Base-by-base conservation (phyloP, 495 filamentous ascomycete species). In the Cenococcum geophilum region DNA sequence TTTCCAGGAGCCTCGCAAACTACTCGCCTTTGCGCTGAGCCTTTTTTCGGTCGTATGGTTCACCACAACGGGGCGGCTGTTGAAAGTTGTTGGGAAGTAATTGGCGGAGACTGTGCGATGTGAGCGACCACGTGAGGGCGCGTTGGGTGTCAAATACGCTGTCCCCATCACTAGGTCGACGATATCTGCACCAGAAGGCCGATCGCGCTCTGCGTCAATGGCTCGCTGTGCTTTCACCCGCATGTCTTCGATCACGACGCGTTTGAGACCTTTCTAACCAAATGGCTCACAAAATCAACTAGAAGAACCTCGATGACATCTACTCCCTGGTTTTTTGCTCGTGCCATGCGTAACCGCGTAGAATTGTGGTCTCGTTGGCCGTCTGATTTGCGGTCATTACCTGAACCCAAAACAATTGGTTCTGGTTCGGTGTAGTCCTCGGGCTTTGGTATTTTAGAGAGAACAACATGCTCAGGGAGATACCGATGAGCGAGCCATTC, bases 401-500 rank as follows among this genome's bases (percentile, higher is more conserved):
- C 14, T 1, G 16, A 49, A 43, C 27, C 49, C 16, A 61, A 9
- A 42, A 55, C 27, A 12, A 20, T 54, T 8, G 49, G 49, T 25
- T 40, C 49, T 16, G 59, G 58, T 16, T 57, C 51, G 4, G 43
- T 43, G 32, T 61, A 61, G 27, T 50, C 27, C 16, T 22, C 21
- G 0, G 58, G 51, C 59, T 65, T 61, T 5, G 62, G 62, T 1
- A 65, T 34, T 12, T 65, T 50, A 27, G 18, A 22, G 1, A 65
- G 40, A 6, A 65, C 58, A 3, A 65, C 57, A 49, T 68, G 66
- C 55, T 68, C 66, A 5, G 66, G 62, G 5, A 68, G 54, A 40
- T 65, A 68, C 1, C 66, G 66, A 42, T 68, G 66, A 9, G 62
- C 55, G 32, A 68, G 52, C 60, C 59, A 68, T 10, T 65, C 62